Evolutionary conservation across 345 rosid species (phyloP), one percentile per base, ranked within the genome.

Genomic region (Eucalyptus coolabah): DNA sequence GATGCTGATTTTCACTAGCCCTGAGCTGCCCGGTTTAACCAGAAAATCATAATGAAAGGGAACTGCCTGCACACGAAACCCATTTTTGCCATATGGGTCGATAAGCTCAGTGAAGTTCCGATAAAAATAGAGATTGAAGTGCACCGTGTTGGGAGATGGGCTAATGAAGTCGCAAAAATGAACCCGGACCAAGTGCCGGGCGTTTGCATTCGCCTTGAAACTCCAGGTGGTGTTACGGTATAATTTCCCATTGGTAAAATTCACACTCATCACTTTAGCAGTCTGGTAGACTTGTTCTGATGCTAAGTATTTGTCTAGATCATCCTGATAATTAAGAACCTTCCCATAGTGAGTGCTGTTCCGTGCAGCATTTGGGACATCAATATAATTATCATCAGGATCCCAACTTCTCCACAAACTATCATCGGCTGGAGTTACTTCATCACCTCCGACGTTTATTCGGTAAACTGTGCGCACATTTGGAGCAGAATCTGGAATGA

Each of bases 91-190:
- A 23, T 49, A 88, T 9, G 96, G 94, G 32, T 88, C 6, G 34
- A 97, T 90, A 67, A 24, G 17, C 50, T 3, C 2, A 3, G 85
- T 37, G 90, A 72, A 91, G 23, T 93, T 59, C 6, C 89, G 88
- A 83, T 89, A 91, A 32, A 95, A 88, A 72, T 89, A 93, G n/a
- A 96, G 93, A 54, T 87, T 88, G 89, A 97, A 95, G 16, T 2
- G 7, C 1, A 87, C 5, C 16, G 6, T 51, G 59, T 91, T 51
- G 63, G 1, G 34, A 3, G 90, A 3, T 10, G 6, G 1, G 60
- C 92, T 90, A 45, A 91, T 11, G 40, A 93, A 88, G 89, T 97
- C 95, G 24, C 94, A 95, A 88, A 97, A 97, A 65, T 97, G 95
- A 88, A 82, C 69, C 91, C 96, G 93, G 87, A 95, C 90, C 40